A percentile compares a stretch with the other conserved stretches of the same genome.
These are phyloP conservation scores for Chlamydomonas sp. DNA, from an alignment of 139 green algal genomes.

Conservation along the genomic window DNA sequence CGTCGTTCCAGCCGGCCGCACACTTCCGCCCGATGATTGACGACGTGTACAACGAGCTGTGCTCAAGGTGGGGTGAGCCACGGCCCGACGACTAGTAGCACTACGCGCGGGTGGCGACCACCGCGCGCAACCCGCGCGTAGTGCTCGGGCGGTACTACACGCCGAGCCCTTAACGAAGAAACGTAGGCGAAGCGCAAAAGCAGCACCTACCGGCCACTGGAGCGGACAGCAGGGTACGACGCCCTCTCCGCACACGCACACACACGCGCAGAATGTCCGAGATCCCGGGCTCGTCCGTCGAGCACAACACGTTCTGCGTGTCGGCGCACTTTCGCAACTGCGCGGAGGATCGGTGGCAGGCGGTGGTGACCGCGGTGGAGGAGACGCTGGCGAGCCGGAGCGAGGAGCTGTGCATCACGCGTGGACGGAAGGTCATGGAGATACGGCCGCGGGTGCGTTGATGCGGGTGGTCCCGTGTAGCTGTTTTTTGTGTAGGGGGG, in stretches of 20 bases:
- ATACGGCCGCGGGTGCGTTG: slow-evolving; percentile 64
- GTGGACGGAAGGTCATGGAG: slow-evolving; percentile 90
- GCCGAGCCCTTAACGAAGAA: too few species aligned
- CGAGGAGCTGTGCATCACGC: slow-evolving; percentile 58
- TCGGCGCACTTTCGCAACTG: slow-evolving; percentile 91
- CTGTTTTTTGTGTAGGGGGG: too few species aligned
- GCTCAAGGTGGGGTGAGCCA: slow-evolving; percentile 30
- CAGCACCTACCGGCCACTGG: too few species aligned
- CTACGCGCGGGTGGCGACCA: too few species aligned
- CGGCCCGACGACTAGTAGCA: too few species aligned
- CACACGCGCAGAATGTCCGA: slow-evolving; percentile 19
- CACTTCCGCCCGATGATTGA: slow-evolving; percentile 81
- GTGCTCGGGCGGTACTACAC: too few species aligned
- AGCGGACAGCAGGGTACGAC: too few species aligned
- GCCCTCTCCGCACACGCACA: too few species aligned
- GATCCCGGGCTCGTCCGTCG: slow-evolving; percentile 75
- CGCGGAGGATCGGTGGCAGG: slow-evolving; percentile 42
- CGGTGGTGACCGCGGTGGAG: slow-evolving; percentile 55
- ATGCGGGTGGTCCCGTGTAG: too few species aligned
- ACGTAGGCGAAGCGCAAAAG: too few species aligned
- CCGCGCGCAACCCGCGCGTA: too few species aligned
- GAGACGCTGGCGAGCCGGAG: slow-evolving; percentile 19
- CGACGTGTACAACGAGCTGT: slow-evolving; percentile 49
- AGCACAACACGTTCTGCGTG: slow-evolving; percentile 97
- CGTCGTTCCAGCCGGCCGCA: slow-evolving; percentile 70